Conservation (phyloP, 2,329 filamentous ascomycete genomes). For the Knufia fluminis region DNA sequence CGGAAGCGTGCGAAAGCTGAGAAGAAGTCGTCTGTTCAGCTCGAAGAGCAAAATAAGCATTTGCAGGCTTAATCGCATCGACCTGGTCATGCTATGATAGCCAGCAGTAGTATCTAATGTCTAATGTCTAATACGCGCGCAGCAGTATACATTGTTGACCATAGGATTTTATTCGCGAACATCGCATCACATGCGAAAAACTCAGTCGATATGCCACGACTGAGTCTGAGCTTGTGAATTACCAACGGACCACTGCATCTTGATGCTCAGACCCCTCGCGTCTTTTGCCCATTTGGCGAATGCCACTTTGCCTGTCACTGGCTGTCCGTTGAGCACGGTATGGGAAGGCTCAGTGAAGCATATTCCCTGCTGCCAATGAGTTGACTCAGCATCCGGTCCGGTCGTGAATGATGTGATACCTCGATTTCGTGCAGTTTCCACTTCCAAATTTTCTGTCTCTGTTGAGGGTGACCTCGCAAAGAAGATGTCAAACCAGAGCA, state of each 20-base stretch:
- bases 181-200: too few relatives aligned
- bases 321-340: not conserved
- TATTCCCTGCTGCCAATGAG: slow-evolving; percentile 85
- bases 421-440: slow-evolving; percentile 55
- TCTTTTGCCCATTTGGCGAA: slow-evolving; percentile 4
- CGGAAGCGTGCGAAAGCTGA: not conserved
- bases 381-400: slow-evolving; percentile 63
- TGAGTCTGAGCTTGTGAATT: not conserved
- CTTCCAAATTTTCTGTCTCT: slow-evolving; percentile 45
- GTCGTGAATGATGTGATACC: slow-evolving; percentile 75
- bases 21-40: not conserved
- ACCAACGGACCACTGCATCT: slow-evolving; percentile 2
- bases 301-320: not conserved
- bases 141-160: not conserved
- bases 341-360: slow-evolving; percentile 46
- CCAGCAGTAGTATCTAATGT: slow-evolving; percentile 1
- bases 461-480: slow-evolving; percentile 57
- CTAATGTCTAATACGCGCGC: slow-evolving; percentile 1
- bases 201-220: slow-evolving; percentile 4
- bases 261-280: not conserved
- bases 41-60: not conserved
- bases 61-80: not conserved
- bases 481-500: slow-evolving; percentile 91
- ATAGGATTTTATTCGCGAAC: not conserved
- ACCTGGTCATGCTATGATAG: too few relatives aligned